A percentile compares a stretch with the other conserved stretches of the same genome.
phyloP scores from a whole-genome alignment of 148 eudicot genomes.

The Rhododendron williamsianum region DNA sequence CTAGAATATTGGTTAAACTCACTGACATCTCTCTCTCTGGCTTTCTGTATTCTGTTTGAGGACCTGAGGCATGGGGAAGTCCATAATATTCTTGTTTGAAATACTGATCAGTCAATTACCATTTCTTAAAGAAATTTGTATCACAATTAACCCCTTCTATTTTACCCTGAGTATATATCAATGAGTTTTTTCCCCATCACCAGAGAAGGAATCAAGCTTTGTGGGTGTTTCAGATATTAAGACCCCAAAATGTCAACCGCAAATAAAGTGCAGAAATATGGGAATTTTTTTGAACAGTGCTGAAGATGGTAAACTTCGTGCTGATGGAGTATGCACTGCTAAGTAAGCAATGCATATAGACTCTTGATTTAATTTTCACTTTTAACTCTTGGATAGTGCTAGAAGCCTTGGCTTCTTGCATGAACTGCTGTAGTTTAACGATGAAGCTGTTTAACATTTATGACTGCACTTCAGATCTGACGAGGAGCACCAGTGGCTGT shows the following conservation, averaged over 20 bases:
- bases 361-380: constrained; percentile 6
- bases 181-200: background rate
- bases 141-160: background rate
- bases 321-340: constrained; percentile 2
- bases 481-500: constrained; percentile 17
- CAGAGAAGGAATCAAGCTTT: constrained; percentile 28
- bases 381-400: constrained; percentile 10
- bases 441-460: background rate
- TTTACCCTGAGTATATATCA: background rate
- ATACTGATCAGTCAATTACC: background rate
- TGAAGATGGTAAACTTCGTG: constrained; percentile 16
- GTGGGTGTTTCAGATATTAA: constrained; percentile 19
- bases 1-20: background rate
- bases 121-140: background rate
- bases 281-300: constrained; percentile 9
- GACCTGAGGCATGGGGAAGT: background rate
- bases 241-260: constrained; percentile 17
- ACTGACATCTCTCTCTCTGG: background rate
- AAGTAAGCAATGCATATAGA: constrained; percentile 26
- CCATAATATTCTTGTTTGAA: background rate
- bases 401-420: background rate
- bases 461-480: constrained; percentile 23
- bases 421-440: constrained; percentile 4
- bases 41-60: background rate
- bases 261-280: constrained; percentile 21